Base-by-base conservation (phyloP, 352 stramenopile genomes). In the Phytophthora brassicae region DNA sequence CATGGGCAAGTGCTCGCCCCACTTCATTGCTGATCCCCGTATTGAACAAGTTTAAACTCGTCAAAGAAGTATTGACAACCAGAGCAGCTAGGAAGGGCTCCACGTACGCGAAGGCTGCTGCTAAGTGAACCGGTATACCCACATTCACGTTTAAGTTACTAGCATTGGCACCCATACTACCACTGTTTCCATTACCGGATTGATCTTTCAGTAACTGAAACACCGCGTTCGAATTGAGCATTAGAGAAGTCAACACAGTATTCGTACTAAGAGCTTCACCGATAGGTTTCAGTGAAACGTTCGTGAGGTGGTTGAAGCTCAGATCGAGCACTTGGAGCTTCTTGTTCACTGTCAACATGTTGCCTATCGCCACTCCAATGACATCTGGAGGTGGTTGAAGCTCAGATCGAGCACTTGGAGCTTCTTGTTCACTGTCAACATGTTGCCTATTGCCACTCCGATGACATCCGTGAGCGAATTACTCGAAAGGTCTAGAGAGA, bases 321-420 rank as follows among this genome's bases (percentile, higher is more conserved):
- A 91, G 45, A 53, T 89, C 77, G 22, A 91, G 66, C 6, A 69
- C 66, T 16, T 64, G 69, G 16, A 91, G 54, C 19, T 53, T 66
- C 54, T 79, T 80, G 70, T 91, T 91, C 12, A 64, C 51, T 13
- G 68, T 56, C n/a, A 91, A 20, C 78, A 89, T 79, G 42, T 83
- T 84, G 8, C 70, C 67, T 8, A 89, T 47, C 0, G 72, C 60
- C 8, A 63, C 60, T 12, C 61, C 72, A 12, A 88, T 53, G 6
- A 64, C 45, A 35, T 89, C 82, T 6, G 56, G n/a, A n/a, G n/a
- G n/a, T n/a, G n/a, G n/a, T n/a, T n/a, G n/a, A 78, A 81, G 3
- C 74, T 69, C n/a, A 91, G 45, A 53, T 89, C 77, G 22, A 91
- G 66, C 6, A 69, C 66, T 16, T 64, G 69, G 16, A 91, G 54